phyloP scores from a whole-genome alignment of 768 basidiomycete species.

The Termitomyces sp. region DNA sequence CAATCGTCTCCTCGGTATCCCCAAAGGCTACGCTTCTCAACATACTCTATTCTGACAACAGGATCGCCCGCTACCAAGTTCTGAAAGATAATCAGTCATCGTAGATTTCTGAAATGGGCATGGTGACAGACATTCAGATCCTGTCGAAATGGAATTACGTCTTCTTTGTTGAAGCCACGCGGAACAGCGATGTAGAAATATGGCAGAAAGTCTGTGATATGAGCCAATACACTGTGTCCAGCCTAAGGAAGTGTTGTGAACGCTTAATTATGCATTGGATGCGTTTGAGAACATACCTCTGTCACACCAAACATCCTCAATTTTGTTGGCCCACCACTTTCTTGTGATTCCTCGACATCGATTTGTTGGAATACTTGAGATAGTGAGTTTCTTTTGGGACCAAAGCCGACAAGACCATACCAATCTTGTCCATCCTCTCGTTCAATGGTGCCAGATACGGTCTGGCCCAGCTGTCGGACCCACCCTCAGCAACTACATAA shows the following conservation, averaged over 20 bases:
- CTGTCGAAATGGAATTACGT: slow-evolving; percentile 57
- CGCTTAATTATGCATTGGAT: background rate
- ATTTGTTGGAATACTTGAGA: slow-evolving; percentile 90
- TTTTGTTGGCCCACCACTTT: slow-evolving; percentile 35
- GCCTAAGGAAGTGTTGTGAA: slow-evolving; percentile 32
- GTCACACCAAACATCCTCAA: slow-evolving; percentile 90
- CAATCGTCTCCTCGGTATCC: slow-evolving; percentile 82
- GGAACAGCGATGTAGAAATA: slow-evolving; percentile 93
- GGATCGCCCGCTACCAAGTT: slow-evolving; percentile 23
- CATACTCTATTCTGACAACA: slow-evolving; percentile 51
- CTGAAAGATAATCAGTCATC: slow-evolving; percentile 17
- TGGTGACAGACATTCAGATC: slow-evolving; percentile 65
- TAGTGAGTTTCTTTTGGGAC: background rate
- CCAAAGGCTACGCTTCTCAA: slow-evolving; percentile 73
- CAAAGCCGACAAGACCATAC: slow-evolving; percentile 34
- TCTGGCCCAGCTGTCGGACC: slow-evolving; percentile 69
- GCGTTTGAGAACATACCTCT: slow-evolving; percentile 40
- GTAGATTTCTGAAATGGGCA: background rate
- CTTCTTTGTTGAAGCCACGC: slow-evolving; percentile 69
- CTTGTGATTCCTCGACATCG: slow-evolving; percentile 69
- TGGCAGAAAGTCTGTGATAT: slow-evolving; percentile 78
- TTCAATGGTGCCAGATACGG: slow-evolving; percentile 53
- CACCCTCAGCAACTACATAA: slow-evolving; percentile 63
- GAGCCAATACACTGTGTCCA: slow-evolving; percentile 86
- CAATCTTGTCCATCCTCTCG: slow-evolving; percentile 57